These are phyloP conservation scores for Fusarium subglutinans DNA, from an alignment of 2,329 filamentous ascomycete genomes.

Conservation along the genomic window DNA sequence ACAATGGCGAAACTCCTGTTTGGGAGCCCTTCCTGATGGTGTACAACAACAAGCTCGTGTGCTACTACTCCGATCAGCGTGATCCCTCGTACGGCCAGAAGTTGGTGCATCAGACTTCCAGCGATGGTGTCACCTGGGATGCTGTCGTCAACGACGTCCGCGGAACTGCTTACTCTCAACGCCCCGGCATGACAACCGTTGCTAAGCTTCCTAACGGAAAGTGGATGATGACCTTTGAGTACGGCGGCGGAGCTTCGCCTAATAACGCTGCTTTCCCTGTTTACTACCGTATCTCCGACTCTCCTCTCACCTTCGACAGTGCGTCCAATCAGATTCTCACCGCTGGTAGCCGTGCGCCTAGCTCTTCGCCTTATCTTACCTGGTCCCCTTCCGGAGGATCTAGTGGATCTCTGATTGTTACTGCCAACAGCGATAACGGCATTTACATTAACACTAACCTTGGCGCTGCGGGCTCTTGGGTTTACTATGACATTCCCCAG, in stretches of 20 bases:
- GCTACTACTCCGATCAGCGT: conserved; percentile 21
- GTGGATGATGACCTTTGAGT: conserved; percentile 27
- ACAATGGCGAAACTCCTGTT: conserved; percentile 4
- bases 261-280: background rate
- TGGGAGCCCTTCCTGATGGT: conserved; percentile 30
- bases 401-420: background rate
- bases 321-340: background rate
- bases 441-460: conserved; percentile 16
- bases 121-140: conserved; percentile 70
- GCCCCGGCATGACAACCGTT: conserved; percentile 22
- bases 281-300: conserved; percentile 21
- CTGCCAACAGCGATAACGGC: background rate
- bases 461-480: conserved; percentile 7
- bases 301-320: conserved; percentile 9
- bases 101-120: conserved; percentile 68
- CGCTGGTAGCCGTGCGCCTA: background rate
- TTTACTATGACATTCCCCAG: conserved; percentile 10
- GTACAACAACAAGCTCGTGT: conserved; percentile 4
- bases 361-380: conserved; percentile 5
- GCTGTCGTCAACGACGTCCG: conserved; percentile 65
- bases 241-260: background rate
- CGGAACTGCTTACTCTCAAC: conserved; percentile 49
- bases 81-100: conserved; percentile 20
- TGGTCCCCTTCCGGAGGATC: background rate
- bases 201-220: background rate